Evolutionary conservation across 306 rosid species (phyloP).

Genomic region (Spatholobus suberectus): DNA sequence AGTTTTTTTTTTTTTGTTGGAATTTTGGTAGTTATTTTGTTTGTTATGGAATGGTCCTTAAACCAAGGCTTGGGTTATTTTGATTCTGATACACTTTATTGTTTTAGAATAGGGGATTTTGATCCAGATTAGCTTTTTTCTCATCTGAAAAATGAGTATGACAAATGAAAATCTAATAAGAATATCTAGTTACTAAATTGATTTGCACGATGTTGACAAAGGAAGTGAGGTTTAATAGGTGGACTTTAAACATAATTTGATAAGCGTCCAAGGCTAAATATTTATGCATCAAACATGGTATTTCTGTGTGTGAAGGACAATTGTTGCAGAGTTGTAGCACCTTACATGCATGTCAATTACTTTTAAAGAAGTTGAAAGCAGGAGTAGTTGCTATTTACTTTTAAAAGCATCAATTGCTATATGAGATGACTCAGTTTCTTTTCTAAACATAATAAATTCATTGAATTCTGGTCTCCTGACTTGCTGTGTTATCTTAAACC

Average conservation of each 20-base stretch:
- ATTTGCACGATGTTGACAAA: neutral
- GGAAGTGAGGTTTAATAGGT: neutral
- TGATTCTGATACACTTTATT: neutral
- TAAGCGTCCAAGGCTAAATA: neutral
- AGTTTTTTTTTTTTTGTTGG: too few relatives aligned
- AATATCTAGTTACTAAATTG: neutral
- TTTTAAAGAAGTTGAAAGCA: neutral
- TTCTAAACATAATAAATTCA: neutral
- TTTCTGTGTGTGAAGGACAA: neutral
- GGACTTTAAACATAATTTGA: neutral
- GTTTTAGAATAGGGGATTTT: neutral
- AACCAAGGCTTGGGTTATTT: neutral
- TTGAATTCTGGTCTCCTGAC: neutral
- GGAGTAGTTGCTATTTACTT: neutral
- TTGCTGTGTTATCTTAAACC: conserved; percentile 14
- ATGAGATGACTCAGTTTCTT: conserved; percentile 2
- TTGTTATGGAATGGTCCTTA: conserved; percentile 1
- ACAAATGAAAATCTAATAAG: neutral
- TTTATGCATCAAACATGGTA: neutral
- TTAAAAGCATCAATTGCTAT: neutral
- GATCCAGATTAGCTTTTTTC: conserved; percentile 12
- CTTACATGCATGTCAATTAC: neutral
- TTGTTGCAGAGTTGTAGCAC: neutral
- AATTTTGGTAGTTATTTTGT: neutral
- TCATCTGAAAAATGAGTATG: neutral